Conservation (phyloP, 2,329 filamentous ascomycete species). For the Fusarium abutilonis region DNA sequence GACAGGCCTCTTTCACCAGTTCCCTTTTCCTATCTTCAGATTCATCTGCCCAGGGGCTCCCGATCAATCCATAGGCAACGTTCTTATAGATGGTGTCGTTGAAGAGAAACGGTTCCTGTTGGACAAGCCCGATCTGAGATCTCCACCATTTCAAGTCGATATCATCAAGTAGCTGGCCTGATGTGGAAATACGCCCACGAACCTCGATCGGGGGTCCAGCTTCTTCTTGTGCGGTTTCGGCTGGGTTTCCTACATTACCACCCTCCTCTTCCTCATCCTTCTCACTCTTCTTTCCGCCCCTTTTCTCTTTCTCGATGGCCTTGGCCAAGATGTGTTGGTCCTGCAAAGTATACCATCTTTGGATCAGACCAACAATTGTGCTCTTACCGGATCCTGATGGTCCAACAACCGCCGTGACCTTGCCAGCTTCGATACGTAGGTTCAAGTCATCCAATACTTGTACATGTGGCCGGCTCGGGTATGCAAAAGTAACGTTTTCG, state of each 20-base stretch:
- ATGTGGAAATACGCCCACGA: constrained; percentile 60
- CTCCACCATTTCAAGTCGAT: constrained; percentile 73
- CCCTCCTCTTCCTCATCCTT: constrained; percentile 50
- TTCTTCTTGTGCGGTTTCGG: constrained; percentile 50
- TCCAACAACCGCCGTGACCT: constrained; percentile 78
- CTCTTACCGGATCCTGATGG: constrained; percentile 79
- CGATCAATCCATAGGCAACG: constrained; percentile 67
- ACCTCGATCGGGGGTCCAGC: constrained; percentile 58
- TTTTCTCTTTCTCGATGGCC: constrained; percentile 59
- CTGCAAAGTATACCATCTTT: constrained; percentile 75
- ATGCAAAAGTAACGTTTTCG: constrained; percentile 74
- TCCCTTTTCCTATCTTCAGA: constrained; percentile 64
- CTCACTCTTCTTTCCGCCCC: constrained; percentile 54
- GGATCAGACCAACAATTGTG: constrained; percentile 75
- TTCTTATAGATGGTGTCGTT: constrained; percentile 72
- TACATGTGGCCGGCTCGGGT: constrained; percentile 72
- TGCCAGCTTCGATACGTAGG: constrained; percentile 68
- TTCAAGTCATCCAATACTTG: constrained; percentile 70
- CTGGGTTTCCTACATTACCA: constrained; percentile 42
- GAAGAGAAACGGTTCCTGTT: constrained; percentile 75
- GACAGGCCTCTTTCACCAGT: constrained; percentile 71
- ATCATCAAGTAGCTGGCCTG: constrained; percentile 62
- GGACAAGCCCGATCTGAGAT: constrained; percentile 70
- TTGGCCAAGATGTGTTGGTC: constrained; percentile 63
- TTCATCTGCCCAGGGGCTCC: constrained; percentile 63